These are phyloP conservation scores for Fragilariopsis cylindrus DNA, from an alignment of 108 stramenopile species.

Conservation along the genomic window DNA sequence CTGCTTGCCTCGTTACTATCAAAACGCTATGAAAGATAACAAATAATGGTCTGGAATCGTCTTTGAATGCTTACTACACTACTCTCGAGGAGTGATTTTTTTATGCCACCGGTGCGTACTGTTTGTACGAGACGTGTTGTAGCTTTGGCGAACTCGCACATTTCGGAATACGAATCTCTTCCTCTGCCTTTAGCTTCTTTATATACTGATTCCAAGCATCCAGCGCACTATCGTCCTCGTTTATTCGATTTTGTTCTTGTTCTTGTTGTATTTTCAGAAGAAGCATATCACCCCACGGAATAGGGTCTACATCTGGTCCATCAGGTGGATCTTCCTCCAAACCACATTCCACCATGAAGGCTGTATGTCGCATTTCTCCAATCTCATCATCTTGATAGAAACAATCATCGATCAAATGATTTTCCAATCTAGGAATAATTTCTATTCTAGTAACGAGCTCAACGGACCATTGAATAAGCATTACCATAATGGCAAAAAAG, in stretches of 20 bases:
- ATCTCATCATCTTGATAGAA: constrained; percentile 51
- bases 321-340: constrained; percentile 45
- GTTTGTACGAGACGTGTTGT: no score
- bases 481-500: no score
- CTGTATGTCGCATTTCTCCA: constrained; percentile 45
- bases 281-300: constrained; percentile 28
- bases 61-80: not conserved
- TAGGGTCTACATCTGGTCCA: constrained; percentile 40
- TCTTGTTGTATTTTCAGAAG: not conserved
- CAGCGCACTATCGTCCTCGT: no score
- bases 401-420: constrained; percentile 36
- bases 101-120: no score
- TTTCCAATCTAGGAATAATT: constrained; percentile 30
- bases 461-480: constrained; percentile 1
- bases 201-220: no score
- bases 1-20: no score
- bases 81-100: no score
- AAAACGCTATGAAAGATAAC: no score
- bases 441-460: not conserved
- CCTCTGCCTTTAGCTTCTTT: no score
- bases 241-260: not conserved
- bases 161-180: no score
- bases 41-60: no score
- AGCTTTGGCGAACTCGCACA: no score
- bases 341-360: constrained; percentile 46